These are phyloP conservation scores for Scedosporium minutisporum DNA, from an alignment of 2,329 filamentous ascomycete species.

Conservation along the genomic window DNA sequence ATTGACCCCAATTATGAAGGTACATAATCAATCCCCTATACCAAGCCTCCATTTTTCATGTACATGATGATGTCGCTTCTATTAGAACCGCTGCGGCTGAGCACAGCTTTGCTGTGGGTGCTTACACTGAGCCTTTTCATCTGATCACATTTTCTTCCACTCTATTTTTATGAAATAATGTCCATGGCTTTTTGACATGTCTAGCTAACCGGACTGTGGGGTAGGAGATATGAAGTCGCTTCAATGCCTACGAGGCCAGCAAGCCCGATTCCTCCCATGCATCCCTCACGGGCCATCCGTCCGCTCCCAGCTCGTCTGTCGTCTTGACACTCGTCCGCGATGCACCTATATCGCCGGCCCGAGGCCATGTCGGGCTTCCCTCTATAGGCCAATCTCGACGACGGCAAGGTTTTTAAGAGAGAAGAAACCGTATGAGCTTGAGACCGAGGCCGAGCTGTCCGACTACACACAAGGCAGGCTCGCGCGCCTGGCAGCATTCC, in stretches of 20 bases:
- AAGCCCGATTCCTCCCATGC: conserved; percentile 1
- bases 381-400: not conserved
- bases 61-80: conserved; percentile 28
- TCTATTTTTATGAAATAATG: not conserved
- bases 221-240: conserved; percentile 24
- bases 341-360: not conserved
- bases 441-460: conserved; percentile 17
- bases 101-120: conserved; percentile 32
- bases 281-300: not conserved
- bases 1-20: conserved; percentile 9
- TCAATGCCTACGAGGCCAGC: conserved; percentile 21
- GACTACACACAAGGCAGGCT: conserved; percentile 27
- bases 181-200: conserved; percentile 12
- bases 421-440: not conserved
- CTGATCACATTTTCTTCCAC: not conserved
- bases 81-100: conserved; percentile 43
- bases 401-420: not conserved
- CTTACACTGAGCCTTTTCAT: conserved; percentile 27
- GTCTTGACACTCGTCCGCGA: not conserved
- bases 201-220: conserved; percentile 7
- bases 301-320: not conserved
- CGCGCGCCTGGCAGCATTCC: conserved; percentile 20
- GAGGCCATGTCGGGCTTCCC: not conserved
- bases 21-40: conserved; percentile 3
- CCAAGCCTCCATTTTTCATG: not conserved